Evolutionary conservation across 169 alveolate genomes (phyloP).

Genomic region (Eimeria brunetti): DNA sequence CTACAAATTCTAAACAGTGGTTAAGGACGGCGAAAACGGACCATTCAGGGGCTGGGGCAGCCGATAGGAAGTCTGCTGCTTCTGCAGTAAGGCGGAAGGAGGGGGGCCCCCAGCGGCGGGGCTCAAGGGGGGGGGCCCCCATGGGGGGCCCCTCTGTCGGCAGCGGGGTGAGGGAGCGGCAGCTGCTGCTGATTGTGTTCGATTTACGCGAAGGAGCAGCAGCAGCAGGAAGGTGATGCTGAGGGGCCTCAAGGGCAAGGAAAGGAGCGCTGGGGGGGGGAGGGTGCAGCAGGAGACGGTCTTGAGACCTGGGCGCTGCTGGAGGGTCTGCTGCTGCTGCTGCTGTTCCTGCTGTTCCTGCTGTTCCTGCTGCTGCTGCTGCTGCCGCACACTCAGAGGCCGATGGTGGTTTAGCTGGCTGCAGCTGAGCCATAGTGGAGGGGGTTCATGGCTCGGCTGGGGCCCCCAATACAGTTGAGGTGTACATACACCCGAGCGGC

Average conservation of each 20-base stretch:
- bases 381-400: neutral
- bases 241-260: no score
- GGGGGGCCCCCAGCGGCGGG: neutral
- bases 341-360: conserved; percentile 7
- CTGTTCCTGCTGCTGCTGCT: conserved; percentile 36
- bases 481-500: neutral
- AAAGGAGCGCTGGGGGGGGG: neutral
- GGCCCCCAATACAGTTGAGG: conserved; percentile 18
- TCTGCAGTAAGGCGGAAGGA: neutral
- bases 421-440: neutral
- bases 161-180: neutral
- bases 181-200: neutral
- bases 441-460: neutral
- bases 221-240: neutral
- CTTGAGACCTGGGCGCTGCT: neutral
- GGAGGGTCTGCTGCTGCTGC: neutral
- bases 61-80: neutral
- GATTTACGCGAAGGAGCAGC: neutral
- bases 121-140: conserved; percentile 11
- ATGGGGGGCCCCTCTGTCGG: conserved; percentile 17
- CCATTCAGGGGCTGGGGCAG: neutral
- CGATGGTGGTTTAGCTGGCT: neutral
- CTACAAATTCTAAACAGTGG: neutral
- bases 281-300: neutral
- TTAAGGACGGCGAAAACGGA: neutral